Base-by-base conservation (phyloP, 2,329 filamentous ascomycete genomes). In the Daldinia sp. region DNA sequence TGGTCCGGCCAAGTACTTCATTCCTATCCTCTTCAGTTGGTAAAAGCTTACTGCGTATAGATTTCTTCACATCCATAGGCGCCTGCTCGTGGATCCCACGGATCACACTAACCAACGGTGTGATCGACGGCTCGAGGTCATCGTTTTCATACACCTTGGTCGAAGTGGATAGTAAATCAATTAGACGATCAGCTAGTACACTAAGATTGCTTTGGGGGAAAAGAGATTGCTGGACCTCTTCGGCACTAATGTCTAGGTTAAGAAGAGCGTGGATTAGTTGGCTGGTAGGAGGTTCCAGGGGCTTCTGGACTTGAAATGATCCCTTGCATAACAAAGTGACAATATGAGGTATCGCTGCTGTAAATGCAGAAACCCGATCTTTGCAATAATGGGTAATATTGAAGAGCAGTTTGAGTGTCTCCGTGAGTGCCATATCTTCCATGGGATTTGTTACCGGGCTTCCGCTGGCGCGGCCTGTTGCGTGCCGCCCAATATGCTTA, bases 331-430 rank as follows among this genome's bases (percentile, higher is more conserved):
- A 83, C 18, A 98, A 86, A 50, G 88, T 87, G 63, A 94, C 83
- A 30, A 98, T 87, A 66, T 89, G 85, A 10, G 89, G 86, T 46
- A 97, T 86, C 2, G 91, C 89, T 23, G 87, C 82, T 1, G 88
- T 88, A 76, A 98, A 97, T 0, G 84, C 81, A 0, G 83, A 78
- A 4, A 82, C 80, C 28, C 90, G 84, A 46, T 90, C 85, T 3
- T 89, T 88, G 72, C 90, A 91, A 75, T 90, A 89, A 74, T 94
- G 90, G 1, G 92, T 92, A 60, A 97, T 85, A 79, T 98, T 98
- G 84, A 97, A 98, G 58, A 97, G 82, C 44, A 98, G 85, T 76
- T 97, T 98, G 56, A 96, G 82, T 0, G 92, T 95, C 79, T 98
- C 95, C 7, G 85, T 86, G 41, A 98, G 84, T 0, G 94, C 93